Evolutionary conservation across 2,329 filamentous ascomycete species (phyloP), one percentile per base, ranked within the genome.

Genomic region (Neofusicoccum umdonicola): DNA sequence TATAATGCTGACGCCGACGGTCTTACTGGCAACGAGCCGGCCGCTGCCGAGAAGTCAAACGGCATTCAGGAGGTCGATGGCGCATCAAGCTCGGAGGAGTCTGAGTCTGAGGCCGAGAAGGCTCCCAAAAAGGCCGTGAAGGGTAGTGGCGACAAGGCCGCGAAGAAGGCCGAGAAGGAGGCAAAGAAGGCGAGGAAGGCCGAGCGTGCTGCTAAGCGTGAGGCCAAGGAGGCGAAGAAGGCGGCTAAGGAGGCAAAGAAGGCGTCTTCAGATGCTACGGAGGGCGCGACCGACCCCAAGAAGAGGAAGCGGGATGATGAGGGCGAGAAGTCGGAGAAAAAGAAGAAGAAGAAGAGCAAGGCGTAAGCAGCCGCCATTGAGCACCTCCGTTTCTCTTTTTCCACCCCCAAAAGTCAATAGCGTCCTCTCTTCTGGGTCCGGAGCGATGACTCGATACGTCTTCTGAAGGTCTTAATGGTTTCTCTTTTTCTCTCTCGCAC

Each of bases 1-100:
- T 99, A 99, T 85, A 98, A 98, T 78, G 85, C 87, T 56, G 93
- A 98, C 75, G 95, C 92, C 62, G 95, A 99, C 78, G 94, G 93
- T 68, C 82, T 97, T 58, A 83, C 83, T 66, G 87, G 86, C 54
- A 86, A 91, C 71, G 89, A 90, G 13, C 84, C 88, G 44, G 84
- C 82, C 13, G 80, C 81, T 76, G 83, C 81, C 72, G 78, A 69
- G 19, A 68, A 67, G 61, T 69, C 73, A 68, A 76, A 75, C 63
- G 74, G 79, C 66, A 80, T 83, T 58, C 80, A 85, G 68, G 84
- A 84, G 65, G 80, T 83, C 15, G 76, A 77, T 42, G 73, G 69
- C 13, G 72, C 73, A 54, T 74, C 74, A 44, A 74, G 74, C n/a
- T 74, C 77, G 70, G 56, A 60, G 31, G 73, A 70, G 6, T 70